A percentile compares a stretch with the other conserved stretches of the same genome.
Evolutionary conservation across 73 alveolate species (phyloP).

Genomic region (Paramecium pentaurelia): DNA sequence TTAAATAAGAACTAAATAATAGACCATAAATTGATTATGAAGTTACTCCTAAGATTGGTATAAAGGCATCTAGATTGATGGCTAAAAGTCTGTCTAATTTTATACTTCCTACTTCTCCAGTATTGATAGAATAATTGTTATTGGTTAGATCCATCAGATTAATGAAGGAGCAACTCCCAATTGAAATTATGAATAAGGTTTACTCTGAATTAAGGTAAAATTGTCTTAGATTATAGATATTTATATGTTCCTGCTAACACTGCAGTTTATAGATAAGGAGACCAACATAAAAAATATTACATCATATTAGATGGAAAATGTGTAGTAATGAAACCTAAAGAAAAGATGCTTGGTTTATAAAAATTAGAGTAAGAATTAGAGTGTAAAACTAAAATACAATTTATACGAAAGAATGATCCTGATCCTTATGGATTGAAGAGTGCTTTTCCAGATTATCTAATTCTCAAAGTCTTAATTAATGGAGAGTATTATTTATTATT

Average conservation of each 20-base stretch:
- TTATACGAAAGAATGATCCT: background rate
- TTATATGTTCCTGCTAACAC: constrained; percentile 3
- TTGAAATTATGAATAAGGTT: background rate
- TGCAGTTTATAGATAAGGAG: constrained; percentile 33
- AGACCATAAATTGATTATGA: background rate
- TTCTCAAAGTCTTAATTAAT: background rate
- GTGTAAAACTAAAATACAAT: background rate
- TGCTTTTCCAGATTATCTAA: constrained; percentile 37
- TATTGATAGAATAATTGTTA: constrained; percentile 10
- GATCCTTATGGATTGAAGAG: constrained; percentile 42
- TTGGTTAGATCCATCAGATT: background rate
- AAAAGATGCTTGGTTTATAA: constrained; percentile 20
- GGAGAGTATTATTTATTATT: background rate
- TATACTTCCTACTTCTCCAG: constrained; percentile 14
- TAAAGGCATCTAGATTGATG: background rate
- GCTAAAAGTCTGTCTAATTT: background rate
- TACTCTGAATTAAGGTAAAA: constrained; percentile 13
- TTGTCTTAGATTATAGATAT: background rate
- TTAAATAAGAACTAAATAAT: background rate
- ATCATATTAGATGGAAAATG: constrained; percentile 16
- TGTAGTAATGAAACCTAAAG: constrained; percentile 31
- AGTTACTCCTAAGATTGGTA: background rate
- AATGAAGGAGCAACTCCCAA: background rate
- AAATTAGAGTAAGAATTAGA: background rate
- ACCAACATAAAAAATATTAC: background rate